Conservation (phyloP, 768 basidiomycete species). For the Asterophora lycoperdoides region DNA sequence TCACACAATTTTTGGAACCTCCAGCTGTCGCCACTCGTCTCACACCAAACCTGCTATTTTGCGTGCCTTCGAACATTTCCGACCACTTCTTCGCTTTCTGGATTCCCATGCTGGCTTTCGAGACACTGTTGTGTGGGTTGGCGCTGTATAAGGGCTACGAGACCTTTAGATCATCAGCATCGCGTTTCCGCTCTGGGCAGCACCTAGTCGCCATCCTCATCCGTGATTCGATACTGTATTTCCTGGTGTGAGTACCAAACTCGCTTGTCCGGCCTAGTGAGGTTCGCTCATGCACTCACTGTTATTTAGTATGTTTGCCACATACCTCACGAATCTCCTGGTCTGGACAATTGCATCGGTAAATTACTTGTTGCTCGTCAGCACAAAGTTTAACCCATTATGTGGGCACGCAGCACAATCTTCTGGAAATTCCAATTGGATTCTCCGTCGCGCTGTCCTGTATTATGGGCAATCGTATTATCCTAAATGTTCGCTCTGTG, state of each 20-base stretch:
- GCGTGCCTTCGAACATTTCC: constrained; percentile 36
- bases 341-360: constrained; percentile 36
- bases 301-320: constrained; percentile 44
- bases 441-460: constrained; percentile 58
- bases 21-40: constrained; percentile 18
- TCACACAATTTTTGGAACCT: background rate
- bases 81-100: constrained; percentile 51
- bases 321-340: constrained; percentile 49
- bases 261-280: background rate
- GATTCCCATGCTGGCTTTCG: constrained; percentile 55
- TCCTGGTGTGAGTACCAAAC: constrained; percentile 44
- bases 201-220: constrained; percentile 47
- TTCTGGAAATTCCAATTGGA: constrained; percentile 52
- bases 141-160: constrained; percentile 49
- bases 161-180: constrained; percentile 33
- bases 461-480: constrained; percentile 52
- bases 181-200: constrained; percentile 38
- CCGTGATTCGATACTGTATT: constrained; percentile 54
- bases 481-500: constrained; percentile 49
- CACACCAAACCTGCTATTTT: constrained; percentile 31
- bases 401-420: constrained; percentile 26
- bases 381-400: background rate
- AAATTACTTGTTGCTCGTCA: background rate
- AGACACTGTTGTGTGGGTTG: constrained; percentile 46
- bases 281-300: no score